A percentile compares a stretch with the other conserved stretches of the same genome.
phyloP scores from a whole-genome alignment of 2,329 filamentous ascomycete genomes.

The Alternaria sp. region DNA sequence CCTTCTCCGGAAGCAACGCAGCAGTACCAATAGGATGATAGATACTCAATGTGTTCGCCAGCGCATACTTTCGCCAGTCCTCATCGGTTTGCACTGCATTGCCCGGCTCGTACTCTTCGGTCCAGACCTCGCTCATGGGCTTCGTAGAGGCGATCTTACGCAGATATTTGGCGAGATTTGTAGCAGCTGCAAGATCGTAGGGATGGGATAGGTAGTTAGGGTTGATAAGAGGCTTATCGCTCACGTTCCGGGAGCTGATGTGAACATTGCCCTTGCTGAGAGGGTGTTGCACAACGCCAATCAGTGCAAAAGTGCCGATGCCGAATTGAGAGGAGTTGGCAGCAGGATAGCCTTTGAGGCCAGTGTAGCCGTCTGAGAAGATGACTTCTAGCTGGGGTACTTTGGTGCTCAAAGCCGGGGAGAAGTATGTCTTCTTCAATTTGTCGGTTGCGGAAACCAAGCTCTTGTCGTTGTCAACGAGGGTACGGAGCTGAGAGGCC shows the following conservation, averaged over 20 bases:
- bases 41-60: conserved; percentile 31
- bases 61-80: conserved; percentile 35
- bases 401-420: conserved; percentile 34
- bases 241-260: conserved; percentile 33
- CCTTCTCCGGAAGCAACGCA: conserved; percentile 36
- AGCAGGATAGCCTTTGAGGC: conserved; percentile 47
- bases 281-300: conserved; percentile 49
- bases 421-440: conserved; percentile 46
- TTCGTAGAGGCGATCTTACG: conserved; percentile 34
- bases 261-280: conserved; percentile 42
- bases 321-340: conserved; percentile 38
- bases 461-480: conserved; percentile 41
- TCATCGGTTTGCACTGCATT: conserved; percentile 35
- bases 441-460: conserved; percentile 27
- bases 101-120: conserved; percentile 44
- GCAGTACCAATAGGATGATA: conserved; percentile 51
- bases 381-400: conserved; percentile 57
- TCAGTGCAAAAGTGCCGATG: conserved; percentile 45
- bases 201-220: conserved; percentile 41
- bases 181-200: conserved; percentile 37
- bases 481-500: conserved; percentile 37
- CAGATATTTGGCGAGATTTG: conserved; percentile 35
- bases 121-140: conserved; percentile 41
- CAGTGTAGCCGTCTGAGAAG: conserved; percentile 58
- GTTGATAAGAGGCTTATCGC: conserved; percentile 37